phyloP scores from a whole-genome alignment of 345 rosid species.

The Streptanthus diversifolius region DNA sequence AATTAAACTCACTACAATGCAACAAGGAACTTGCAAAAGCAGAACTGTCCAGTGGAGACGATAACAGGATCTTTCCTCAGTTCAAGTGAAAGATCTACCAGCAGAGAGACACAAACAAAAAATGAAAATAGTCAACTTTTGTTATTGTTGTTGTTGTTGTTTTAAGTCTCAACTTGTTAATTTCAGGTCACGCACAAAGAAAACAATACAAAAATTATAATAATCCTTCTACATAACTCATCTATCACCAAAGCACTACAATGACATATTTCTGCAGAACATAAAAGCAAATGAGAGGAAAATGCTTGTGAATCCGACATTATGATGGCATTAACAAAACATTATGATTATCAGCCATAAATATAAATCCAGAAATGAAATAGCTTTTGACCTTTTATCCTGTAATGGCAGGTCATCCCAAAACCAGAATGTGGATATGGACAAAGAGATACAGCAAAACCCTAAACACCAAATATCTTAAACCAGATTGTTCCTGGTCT shows the following conservation, averaged over 20 bases:
- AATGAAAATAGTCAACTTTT: neutral
- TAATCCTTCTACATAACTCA: neutral
- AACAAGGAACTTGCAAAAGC: constrained; percentile 3
- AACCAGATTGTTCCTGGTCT: too few relatives aligned
- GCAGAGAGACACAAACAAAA: neutral
- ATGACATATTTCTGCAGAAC: neutral
- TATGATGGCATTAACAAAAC: neutral
- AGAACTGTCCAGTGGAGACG: constrained; percentile 97
- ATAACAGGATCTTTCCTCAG: constrained; percentile 98
- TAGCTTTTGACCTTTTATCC: neutral
- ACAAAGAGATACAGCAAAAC: constrained; percentile 2
- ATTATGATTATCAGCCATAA: neutral
- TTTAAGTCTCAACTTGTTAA: neutral
- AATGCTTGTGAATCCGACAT: neutral
- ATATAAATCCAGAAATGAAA: neutral
- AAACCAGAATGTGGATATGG: neutral
- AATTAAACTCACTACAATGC: constrained; percentile 1
- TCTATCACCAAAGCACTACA: neutral
- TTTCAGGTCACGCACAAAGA: neutral
- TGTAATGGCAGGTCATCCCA: neutral
- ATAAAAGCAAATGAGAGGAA: neutral
- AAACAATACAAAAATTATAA: neutral
- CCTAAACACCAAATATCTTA: constrained; percentile 23
- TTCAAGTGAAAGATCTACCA: constrained; percentile 84
- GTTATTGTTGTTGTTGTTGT: neutral